phyloP scores from a whole-genome alignment of 441 rosid genomes.

The Pelargonium australe region DNA sequence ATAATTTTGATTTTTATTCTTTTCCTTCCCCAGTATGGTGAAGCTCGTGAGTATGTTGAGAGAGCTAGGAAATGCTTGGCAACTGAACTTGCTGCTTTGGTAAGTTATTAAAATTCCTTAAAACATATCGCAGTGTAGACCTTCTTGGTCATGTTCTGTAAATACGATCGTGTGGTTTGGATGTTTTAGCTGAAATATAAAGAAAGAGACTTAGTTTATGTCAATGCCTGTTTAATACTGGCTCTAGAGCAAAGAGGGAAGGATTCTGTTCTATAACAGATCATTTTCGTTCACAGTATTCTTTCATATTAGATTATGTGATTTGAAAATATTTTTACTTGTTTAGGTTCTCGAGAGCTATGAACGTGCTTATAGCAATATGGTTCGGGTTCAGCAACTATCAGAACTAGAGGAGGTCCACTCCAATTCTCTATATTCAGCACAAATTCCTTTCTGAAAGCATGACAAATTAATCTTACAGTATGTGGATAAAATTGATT shows the following conservation, averaged over 20 bases:
- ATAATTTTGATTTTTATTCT: not conserved
- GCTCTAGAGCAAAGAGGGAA: not conserved
- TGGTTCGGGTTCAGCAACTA: conserved; percentile 99
- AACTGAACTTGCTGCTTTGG: conserved; percentile 99
- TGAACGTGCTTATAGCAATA: conserved; percentile 93
- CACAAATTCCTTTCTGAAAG: conserved; percentile 5
- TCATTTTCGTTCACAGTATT: not conserved
- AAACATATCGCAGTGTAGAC: not conserved
- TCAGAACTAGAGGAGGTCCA: conserved; percentile 96
- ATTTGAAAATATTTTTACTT: conserved; percentile 17
- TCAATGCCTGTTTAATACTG: not conserved
- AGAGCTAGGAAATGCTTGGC: conserved; percentile 98
- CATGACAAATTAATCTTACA: conserved; percentile 1
- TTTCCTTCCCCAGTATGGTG: conserved; percentile 56
- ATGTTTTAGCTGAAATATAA: not conserved
- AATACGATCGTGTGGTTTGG: not conserved
- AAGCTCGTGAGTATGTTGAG: conserved; percentile 94
- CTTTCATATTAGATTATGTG: not conserved
- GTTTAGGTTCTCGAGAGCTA: conserved; percentile 94
- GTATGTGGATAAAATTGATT: conserved; percentile 8
- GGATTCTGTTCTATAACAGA: not conserved
- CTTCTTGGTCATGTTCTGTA: conserved; percentile 7
- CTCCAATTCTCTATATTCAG: conserved; percentile 11
- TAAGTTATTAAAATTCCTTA: conserved; percentile 30
- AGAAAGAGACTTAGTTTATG: not conserved